These are phyloP conservation scores for Bolboschoenoplectus hybrid DNA, from an alignment of 202 grass and related monocot species.

Conservation along the genomic window DNA sequence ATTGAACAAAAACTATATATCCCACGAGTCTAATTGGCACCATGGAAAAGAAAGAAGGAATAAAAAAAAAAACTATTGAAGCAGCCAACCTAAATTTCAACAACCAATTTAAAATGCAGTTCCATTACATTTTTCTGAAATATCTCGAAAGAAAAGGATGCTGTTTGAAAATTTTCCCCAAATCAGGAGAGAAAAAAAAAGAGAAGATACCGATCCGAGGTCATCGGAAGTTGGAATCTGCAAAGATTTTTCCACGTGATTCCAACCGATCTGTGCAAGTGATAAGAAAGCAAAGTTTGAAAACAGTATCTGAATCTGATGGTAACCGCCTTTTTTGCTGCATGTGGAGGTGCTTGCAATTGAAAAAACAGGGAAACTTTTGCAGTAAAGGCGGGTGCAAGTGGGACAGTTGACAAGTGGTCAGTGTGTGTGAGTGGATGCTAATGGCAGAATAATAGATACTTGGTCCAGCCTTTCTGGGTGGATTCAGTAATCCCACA, in stretches of 20 bases:
- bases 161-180: neutral
- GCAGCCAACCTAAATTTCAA: neutral
- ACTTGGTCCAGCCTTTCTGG: slow-evolving; percentile 43
- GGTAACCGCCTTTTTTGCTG: neutral
- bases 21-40: neutral
- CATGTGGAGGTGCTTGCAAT: slow-evolving; percentile 19
- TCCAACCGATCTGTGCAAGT: slow-evolving; percentile 13
- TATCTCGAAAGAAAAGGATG: slow-evolving; percentile 3
- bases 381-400: slow-evolving; percentile 22
- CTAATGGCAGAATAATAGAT: slow-evolving; percentile 27
- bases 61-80: neutral
- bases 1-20: neutral
- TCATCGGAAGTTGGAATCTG: slow-evolving; percentile 1
- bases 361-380: slow-evolving; percentile 20
- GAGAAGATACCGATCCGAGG: slow-evolving; percentile 25
- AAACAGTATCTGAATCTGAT: slow-evolving; percentile 29
- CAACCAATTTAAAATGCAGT: neutral
- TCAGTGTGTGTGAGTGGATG: neutral
- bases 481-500: slow-evolving; percentile 43
- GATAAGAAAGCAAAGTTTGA: slow-evolving; percentile 13
- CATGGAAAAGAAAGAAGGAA: neutral
- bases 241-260: slow-evolving; percentile 4
- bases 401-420: slow-evolving; percentile 32
- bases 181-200: neutral
- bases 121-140: neutral